Percentiles rank a stretch among this genome's conserved stretches.
These are phyloP conservation scores for Davidsoniella neocaledoniae DNA, from an alignment of 2,329 filamentous ascomycete genomes.

Conservation along the genomic window DNA sequence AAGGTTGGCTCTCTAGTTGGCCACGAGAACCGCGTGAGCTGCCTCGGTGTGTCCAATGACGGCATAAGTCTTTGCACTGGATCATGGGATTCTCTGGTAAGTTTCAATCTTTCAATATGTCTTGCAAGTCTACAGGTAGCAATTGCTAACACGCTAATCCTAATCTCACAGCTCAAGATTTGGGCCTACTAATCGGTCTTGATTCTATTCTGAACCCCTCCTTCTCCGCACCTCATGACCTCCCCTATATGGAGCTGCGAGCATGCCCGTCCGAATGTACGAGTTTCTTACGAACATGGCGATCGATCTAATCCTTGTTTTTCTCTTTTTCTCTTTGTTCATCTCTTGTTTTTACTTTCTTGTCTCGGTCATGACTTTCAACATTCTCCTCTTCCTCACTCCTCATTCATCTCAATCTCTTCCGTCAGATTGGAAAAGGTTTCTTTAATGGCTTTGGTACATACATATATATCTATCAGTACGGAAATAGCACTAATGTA, in stretches of 20 bases:
- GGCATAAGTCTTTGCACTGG: constrained; percentile 98
- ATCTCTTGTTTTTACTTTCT: not conserved
- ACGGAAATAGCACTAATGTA: no score
- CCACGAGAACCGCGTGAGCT: constrained; percentile 98
- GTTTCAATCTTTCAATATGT: constrained; percentile 49
- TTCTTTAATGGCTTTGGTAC: no score
- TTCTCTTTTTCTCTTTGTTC: not conserved
- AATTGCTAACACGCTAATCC: constrained; percentile 20
- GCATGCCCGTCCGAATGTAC: constrained; percentile 2
- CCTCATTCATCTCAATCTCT: not conserved
- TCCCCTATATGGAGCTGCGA: not conserved
- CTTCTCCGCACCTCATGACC: not conserved
- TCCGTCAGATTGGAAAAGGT: no score
- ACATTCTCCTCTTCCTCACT: not conserved
- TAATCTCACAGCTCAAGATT: constrained; percentile 52
- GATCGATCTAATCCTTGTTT: constrained; percentile 10
- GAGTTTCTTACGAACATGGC: constrained; percentile 11
- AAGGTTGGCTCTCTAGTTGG: constrained; percentile 93
- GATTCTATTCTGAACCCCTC: not conserved
- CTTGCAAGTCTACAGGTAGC: constrained; percentile 18
- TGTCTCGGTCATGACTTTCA: not conserved
- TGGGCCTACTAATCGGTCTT: constrained; percentile 52
- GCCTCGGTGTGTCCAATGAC: constrained; percentile 95
- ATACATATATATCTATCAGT: no score
- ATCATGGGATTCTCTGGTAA: constrained; percentile 82